Base-by-base conservation (phyloP, 2,329 filamentous ascomycete genomes). In the Verticillium klebahnii region DNA sequence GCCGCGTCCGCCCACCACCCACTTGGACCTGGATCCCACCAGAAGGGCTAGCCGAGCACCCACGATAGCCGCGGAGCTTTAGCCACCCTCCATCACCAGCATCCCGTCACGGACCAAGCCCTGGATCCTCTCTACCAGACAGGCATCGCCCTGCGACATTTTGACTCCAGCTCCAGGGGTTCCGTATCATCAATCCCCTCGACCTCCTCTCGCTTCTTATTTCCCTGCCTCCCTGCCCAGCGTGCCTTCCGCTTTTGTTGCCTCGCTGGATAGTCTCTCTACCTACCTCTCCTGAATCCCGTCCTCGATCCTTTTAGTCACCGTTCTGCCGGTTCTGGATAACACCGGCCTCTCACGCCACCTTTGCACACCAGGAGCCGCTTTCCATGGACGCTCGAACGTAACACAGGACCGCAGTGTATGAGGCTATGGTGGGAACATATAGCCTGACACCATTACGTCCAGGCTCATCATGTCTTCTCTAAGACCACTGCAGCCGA, bases 401-500 rank as follows among this genome's bases (percentile, higher is more conserved):
- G 40, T 25, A 50, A 50, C 5, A 50, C 19, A 23, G 40, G 40
- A 25, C n/a, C 2, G 19, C n/a, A 50, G 40, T 23, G 40, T 12
- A 50, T 12, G 40, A 12, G n/a, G 23, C n/a, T 50, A 50, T 50
- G 40, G 40, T 50, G 9, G 40, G 40, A n/a, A 50, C 8, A 50
- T 8, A 8, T n/a, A n/a, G 12, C 19, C n/a, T 11, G 11, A 7
- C 40, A 50, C 40, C 19, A 23, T 12, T 19, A n/a, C 7, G 3
- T 5, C 8, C 6, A 23, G 19, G 40, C 8, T n/a, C 8, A 50
- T 23, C n/a, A 50, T 54, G 59, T 59, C 29, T 50, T 60, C 40
- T 56, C 34, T 60, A 39, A 59, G 52, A 39, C 40, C 57, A 31
- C 37, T 12, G 52, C 71, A 78, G 58, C 77, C 76, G 14, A 68